phyloP scores from a whole-genome alignment of 75 land plant genomes.

The Adiantum capillusveneris region DNA sequence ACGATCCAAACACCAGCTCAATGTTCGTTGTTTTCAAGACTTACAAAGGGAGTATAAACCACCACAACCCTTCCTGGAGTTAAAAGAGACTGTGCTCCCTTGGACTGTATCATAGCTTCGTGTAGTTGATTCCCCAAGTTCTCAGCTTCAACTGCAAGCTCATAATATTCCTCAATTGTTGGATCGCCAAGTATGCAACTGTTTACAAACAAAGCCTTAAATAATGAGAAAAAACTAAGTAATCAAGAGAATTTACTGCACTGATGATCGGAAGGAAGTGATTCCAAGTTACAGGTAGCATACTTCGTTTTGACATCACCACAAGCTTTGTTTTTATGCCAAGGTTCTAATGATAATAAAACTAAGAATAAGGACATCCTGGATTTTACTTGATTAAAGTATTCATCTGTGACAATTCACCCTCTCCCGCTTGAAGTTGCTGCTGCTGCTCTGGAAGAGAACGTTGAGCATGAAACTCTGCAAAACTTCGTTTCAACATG shows the following conservation, averaged over 20 bases:
- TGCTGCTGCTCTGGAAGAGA: conserved; percentile 82
- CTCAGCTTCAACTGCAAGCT: conserved; percentile 58
- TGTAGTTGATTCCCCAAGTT: conserved; percentile 34
- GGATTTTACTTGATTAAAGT: conserved; percentile 68
- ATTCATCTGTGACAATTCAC: conserved; percentile 66
- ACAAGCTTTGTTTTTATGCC: too few species aligned
- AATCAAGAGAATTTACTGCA: too few species aligned
- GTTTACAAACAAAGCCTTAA: too few species aligned
- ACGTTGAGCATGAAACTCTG: conserved; percentile 96
- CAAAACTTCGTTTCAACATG: conserved; percentile 98
- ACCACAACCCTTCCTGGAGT: conserved; percentile 80
- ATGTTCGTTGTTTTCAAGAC: too few species aligned
- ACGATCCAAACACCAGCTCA: too few species aligned
- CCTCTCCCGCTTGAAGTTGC: conserved; percentile 56
- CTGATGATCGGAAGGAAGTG: too few species aligned
- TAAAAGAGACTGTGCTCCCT: conserved; percentile 61
- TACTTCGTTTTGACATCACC: too few species aligned
- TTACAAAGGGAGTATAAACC: conserved; percentile 62
- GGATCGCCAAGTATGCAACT: conserved; percentile 94
- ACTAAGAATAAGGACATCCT: too few species aligned
- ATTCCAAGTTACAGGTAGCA: too few species aligned
- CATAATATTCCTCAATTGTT: conserved; percentile 87
- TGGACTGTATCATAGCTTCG: conserved; percentile 65
- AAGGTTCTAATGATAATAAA: too few species aligned
- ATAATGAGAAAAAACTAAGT: too few species aligned